These are phyloP conservation scores for Ogataea henricii DNA, from an alignment of 805 yeast genomes.

Conservation along the genomic window DNA sequence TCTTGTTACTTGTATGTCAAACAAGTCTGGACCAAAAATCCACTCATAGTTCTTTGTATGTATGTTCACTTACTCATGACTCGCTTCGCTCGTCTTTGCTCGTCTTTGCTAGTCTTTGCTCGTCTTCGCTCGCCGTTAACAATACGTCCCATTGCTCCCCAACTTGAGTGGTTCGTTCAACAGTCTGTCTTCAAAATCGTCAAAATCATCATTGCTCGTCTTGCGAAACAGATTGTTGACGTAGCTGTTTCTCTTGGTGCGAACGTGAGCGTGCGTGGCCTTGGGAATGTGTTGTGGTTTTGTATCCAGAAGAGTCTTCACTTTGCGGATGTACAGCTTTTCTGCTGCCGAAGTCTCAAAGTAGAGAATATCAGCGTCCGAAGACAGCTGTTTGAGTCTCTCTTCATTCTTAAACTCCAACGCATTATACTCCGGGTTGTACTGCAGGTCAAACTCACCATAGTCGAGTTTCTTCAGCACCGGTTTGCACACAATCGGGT, in stretches of 20 bases:
- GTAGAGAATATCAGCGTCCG: conserved; percentile 25
- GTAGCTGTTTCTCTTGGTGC: conserved; percentile 7
- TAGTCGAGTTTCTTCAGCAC: conserved; percentile 17
- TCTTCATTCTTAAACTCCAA: conserved; percentile 22
- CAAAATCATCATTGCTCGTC: conserved; percentile 3
- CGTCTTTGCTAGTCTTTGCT: too few relatives aligned
- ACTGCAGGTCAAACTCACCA: conserved; percentile 17
- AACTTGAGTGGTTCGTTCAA: conserved; percentile 9
- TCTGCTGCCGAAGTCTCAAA: conserved; percentile 17
- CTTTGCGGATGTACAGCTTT: conserved; percentile 19
- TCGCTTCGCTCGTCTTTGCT: too few relatives aligned
- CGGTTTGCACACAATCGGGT: conserved; percentile 28
- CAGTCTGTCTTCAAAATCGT: conserved; percentile 16
- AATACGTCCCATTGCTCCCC: conserved; percentile 3
- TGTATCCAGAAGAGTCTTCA: conserved; percentile 4
- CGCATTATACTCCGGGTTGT: conserved; percentile 17
- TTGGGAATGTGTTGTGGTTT: conserved; percentile 9
- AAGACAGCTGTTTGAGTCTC: conserved; percentile 15
- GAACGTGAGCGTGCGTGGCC: conserved; percentile 16
- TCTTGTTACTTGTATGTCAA: too few relatives aligned
- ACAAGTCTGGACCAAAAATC: too few relatives aligned
- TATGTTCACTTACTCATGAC: too few relatives aligned
- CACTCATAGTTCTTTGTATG: too few relatives aligned
- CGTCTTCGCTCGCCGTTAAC: too few relatives aligned
- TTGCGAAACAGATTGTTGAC: conserved; percentile 9